Evolutionary conservation across 2,329 filamentous ascomycete genomes (phyloP).

Genomic region (Claviceps quebecensis): DNA sequence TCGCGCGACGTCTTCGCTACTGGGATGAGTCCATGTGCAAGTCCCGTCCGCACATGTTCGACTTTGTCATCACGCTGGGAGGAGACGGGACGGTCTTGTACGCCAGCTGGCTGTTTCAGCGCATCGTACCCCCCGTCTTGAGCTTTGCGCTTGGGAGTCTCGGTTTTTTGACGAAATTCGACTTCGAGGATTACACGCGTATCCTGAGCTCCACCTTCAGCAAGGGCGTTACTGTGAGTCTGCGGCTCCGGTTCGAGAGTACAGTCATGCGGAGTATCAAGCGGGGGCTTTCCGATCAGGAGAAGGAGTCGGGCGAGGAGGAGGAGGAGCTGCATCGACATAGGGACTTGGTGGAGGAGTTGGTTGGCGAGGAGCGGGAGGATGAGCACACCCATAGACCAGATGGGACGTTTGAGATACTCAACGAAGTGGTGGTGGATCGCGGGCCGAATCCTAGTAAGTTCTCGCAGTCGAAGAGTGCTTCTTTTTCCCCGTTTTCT

Average conservation of each 20-base stretch:
- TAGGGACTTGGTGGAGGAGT: constrained; percentile 72
- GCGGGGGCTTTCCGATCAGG: constrained; percentile 18
- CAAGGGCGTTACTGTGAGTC: constrained; percentile 76
- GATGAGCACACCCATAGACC: constrained; percentile 76
- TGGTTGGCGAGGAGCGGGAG: constrained; percentile 74
- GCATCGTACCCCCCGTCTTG: constrained; percentile 82
- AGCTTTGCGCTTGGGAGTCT: constrained; percentile 85
- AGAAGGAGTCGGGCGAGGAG: constrained; percentile 19
- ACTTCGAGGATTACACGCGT: constrained; percentile 60
- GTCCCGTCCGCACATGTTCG: constrained; percentile 70
- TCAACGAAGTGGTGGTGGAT: constrained; percentile 96
- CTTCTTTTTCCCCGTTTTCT: neutral
- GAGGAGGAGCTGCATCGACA: constrained; percentile 23
- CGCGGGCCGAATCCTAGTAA: constrained; percentile 82
- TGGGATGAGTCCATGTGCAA: constrained; percentile 75
- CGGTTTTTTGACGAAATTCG: constrained; percentile 93
- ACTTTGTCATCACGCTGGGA: constrained; percentile 83
- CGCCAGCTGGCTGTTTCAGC: constrained; percentile 92
- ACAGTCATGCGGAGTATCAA: constrained; percentile 74
- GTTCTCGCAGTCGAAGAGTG: constrained; percentile 13
- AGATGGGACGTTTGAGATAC: constrained; percentile 72
- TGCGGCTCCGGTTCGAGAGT: constrained; percentile 81
- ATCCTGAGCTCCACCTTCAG: constrained; percentile 60
- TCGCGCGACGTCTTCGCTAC: constrained; percentile 50
- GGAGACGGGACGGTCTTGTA: constrained; percentile 97